A percentile compares a stretch with the other conserved stretches of the same genome.
These are phyloP conservation scores for Colletotrichum agaves DNA, from an alignment of 2,329 filamentous ascomycete species.

Conservation along the genomic window DNA sequence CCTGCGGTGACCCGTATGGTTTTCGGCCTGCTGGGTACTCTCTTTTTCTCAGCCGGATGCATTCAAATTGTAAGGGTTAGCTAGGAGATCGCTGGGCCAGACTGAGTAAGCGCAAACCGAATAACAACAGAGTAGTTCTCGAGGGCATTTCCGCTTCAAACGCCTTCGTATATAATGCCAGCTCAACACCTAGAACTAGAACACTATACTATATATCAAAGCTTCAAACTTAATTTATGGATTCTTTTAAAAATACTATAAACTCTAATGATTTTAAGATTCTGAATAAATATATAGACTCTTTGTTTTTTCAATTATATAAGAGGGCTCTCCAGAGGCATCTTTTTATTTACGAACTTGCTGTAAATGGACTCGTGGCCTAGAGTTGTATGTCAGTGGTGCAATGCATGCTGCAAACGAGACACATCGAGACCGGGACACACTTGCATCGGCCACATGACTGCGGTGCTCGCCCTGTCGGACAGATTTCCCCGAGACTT, in stretches of 20 bases:
- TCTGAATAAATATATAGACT: no score
- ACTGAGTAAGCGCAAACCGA: slow-evolving; percentile 28
- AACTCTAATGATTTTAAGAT: no score
- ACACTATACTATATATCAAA: no score
- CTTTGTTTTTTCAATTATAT: no score
- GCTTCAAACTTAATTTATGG: no score
- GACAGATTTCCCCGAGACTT: not conserved
- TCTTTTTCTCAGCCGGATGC: slow-evolving; percentile 41
- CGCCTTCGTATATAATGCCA: slow-evolving; percentile 12
- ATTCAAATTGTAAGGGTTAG: slow-evolving; percentile 24
- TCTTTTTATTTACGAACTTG: no score
- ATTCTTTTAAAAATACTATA: no score
- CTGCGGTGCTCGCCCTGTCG: not conserved
- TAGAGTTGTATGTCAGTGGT: not conserved
- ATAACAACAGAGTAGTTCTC: slow-evolving; percentile 39
- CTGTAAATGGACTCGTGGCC: no score
- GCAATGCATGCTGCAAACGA: not conserved
- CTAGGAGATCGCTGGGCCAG: no score
- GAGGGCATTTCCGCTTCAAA: slow-evolving; percentile 33
- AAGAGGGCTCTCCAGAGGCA: no score
- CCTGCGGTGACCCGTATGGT: slow-evolving; percentile 3
- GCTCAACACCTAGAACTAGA: no score
- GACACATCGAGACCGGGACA: not conserved
- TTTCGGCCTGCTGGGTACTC: slow-evolving; percentile 37
- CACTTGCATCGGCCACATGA: slow-evolving; percentile 11